These are phyloP conservation scores for Rhodomyrtus tomentosa DNA, from an alignment of 345 rosid species.

Conservation along the genomic window DNA sequence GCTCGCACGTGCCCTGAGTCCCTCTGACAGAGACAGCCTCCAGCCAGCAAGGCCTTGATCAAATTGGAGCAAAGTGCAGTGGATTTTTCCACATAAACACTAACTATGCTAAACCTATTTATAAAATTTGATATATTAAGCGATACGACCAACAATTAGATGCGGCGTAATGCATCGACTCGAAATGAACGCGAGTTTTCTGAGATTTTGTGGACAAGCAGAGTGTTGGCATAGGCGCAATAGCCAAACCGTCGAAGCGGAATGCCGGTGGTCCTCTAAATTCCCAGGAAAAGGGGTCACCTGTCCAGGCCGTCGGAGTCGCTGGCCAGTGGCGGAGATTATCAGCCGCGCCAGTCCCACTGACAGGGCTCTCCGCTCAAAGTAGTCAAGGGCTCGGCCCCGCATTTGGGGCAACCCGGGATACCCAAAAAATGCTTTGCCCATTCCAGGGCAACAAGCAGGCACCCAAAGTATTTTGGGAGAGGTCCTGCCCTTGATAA, in stretches of 20 bases:
- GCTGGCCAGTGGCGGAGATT: not conserved
- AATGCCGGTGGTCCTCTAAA: too few relatives aligned
- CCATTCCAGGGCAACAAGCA: not conserved
- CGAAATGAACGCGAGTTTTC: not conserved
- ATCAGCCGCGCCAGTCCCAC: not conserved
- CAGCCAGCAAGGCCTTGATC: not conserved
- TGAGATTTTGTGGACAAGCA: not conserved
- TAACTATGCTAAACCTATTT: not conserved
- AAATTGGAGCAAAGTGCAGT: not conserved
- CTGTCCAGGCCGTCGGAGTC: not conserved
- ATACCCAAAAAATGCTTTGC: not conserved
- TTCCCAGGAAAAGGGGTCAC: not conserved
- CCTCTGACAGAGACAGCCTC: not conserved
- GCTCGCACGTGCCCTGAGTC: conserved; percentile 7
- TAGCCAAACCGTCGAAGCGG: not conserved
- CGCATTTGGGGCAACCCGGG: not conserved
- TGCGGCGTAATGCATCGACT: not conserved
- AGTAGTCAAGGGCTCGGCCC: not conserved
- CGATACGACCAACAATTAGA: not conserved
- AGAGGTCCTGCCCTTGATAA: too few relatives aligned
- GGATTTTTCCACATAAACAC: not conserved
- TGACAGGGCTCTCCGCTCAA: not conserved
- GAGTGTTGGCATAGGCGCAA: not conserved
- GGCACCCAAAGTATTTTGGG: not conserved
- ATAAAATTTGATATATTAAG: not conserved